These are phyloP conservation scores for Acrocalymma vagum DNA, from an alignment of 2,329 filamentous ascomycete species.

Conservation along the genomic window DNA sequence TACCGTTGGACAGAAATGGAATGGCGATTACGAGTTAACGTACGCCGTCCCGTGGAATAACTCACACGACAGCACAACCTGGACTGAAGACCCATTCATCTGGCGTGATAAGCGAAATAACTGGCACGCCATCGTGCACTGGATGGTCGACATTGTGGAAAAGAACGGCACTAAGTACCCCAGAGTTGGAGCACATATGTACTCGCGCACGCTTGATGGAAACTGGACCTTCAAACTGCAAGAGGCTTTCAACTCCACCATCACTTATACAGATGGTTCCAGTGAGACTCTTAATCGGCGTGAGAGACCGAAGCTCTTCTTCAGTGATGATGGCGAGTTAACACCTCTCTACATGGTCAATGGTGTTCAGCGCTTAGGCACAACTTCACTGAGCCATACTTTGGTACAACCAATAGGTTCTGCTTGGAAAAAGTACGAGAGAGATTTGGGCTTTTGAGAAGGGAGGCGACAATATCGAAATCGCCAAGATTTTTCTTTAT, in stretches of 20 bases:
- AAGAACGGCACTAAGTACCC: conserved; percentile 35
- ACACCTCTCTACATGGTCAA: conserved; percentile 58
- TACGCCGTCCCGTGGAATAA: conserved; percentile 28
- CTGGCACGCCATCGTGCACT: conserved; percentile 46
- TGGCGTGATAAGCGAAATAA: conserved; percentile 48
- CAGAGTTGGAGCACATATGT: conserved; percentile 45
- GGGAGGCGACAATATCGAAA: too few species aligned
- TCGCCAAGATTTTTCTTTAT: too few species aligned
- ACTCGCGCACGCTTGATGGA: conserved; percentile 33
- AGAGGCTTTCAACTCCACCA: conserved; percentile 38
- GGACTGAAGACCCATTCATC: conserved; percentile 45
- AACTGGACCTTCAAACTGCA: conserved; percentile 43
- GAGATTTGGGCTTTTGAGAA: conserved; percentile 18
- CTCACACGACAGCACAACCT: conserved; percentile 22
- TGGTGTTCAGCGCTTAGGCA: conserved; percentile 56
- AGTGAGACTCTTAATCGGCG: conserved; percentile 52
- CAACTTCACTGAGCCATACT: conserved; percentile 44
- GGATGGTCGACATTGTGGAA: conserved; percentile 40
- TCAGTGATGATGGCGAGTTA: conserved; percentile 56
- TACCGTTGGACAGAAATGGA: conserved; percentile 37
- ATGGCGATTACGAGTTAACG: conserved; percentile 33
- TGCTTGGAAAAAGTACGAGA: conserved; percentile 18
- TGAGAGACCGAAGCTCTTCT: conserved; percentile 60
- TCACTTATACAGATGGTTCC: conserved; percentile 52
- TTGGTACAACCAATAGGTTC: conserved; percentile 51